Evolutionary conservation across 352 stramenopile genomes (phyloP).

Genomic region (Phytopythium chamaehyphon): DNA sequence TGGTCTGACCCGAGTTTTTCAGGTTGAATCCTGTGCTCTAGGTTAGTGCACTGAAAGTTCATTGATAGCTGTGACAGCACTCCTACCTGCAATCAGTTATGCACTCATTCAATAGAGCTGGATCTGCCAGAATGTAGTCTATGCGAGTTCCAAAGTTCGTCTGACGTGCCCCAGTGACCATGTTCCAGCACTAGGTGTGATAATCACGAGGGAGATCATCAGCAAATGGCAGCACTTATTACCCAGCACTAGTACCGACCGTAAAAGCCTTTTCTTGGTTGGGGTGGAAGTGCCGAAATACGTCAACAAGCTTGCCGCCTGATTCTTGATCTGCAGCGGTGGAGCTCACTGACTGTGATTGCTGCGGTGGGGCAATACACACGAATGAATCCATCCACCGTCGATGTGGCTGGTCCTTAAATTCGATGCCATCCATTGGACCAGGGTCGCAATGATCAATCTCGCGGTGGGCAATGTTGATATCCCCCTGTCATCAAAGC

Average conservation of each 20-base stretch:
- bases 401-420: conserved; percentile 60
- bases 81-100: conserved; percentile 54
- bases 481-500: conserved; percentile 48
- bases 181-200: conserved; percentile 77
- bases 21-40: conserved; percentile 35
- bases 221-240: not conserved
- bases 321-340: conserved; percentile 8
- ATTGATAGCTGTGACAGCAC: not conserved
- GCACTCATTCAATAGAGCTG: conserved; percentile 33
- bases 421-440: conserved; percentile 24
- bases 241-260: conserved; percentile 18
- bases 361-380: not conserved
- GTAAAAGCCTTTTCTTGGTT: conserved; percentile 73
- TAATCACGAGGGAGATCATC: not conserved
- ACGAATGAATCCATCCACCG: conserved; percentile 65
- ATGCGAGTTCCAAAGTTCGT: conserved; percentile 91
- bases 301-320: conserved; percentile 49
- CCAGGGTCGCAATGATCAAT: conserved; percentile 76
- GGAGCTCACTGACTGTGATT: not conserved
- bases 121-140: conserved; percentile 88
- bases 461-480: conserved; percentile 76
- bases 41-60: not conserved
- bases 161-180: conserved; percentile 70
- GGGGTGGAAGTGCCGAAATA: conserved; percentile 79
- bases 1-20: conserved; percentile 72